Conservation (phyloP, 1,139 yeast species). For the Magnusiomyces fungicola region DNA sequence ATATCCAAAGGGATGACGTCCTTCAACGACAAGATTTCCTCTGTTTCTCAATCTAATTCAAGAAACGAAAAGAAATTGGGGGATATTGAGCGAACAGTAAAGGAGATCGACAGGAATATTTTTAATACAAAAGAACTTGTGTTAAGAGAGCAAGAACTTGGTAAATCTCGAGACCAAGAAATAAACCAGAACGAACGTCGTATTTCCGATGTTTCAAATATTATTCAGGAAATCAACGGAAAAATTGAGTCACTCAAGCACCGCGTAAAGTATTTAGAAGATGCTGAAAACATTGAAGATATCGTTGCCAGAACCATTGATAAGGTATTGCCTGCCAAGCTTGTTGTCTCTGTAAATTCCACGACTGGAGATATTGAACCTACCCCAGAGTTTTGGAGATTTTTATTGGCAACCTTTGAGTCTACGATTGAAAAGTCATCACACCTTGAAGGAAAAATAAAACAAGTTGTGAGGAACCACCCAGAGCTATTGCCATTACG, state of each 20-base stretch:
- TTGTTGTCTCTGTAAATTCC: constrained; percentile 10
- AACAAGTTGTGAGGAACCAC: not conserved
- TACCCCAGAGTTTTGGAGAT: constrained; percentile 15
- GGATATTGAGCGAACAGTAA: constrained; percentile 1
- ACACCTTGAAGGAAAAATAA: not conserved
- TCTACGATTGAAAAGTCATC: not conserved
- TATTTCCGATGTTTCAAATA: constrained; percentile 2
- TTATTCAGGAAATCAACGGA: constrained; percentile 4
- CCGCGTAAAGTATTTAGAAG: constrained; percentile 8
- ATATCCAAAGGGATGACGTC: not conserved
- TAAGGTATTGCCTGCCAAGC: constrained; percentile 10
- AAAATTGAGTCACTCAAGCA: constrained; percentile 10
- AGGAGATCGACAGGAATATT: constrained; percentile 8
- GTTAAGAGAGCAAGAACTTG: constrained; percentile 6
- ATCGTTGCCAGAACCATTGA: constrained; percentile 8
- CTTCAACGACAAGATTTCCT: not conserved
- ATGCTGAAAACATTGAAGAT: constrained; percentile 8
- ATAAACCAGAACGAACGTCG: not conserved
- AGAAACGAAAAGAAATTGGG: constrained; percentile 6
- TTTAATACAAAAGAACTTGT: constrained; percentile 1
- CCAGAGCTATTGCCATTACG: not conserved
- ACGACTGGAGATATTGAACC: constrained; percentile 10
- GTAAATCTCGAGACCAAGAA: constrained; percentile 6
- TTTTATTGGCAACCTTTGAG: constrained; percentile 4
- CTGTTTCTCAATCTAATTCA: not conserved